Evolutionary conservation across 805 yeast genomes (phyloP).

Genomic region (Starmerella apis): DNA sequence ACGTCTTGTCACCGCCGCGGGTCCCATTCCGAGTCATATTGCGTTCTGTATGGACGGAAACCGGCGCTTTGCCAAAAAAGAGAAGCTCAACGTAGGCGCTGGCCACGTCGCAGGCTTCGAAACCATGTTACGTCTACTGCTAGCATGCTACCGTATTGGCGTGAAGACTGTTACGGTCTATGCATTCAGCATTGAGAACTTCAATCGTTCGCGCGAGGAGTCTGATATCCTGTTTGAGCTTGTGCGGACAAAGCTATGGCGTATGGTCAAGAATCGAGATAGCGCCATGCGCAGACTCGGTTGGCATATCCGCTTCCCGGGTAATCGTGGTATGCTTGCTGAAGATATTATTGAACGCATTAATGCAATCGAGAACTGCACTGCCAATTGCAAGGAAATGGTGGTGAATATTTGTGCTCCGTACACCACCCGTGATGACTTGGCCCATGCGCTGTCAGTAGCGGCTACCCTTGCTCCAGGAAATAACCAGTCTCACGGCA

Average conservation of each 20-base stretch:
- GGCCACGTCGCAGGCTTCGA: constrained; percentile 90
- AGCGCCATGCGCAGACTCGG: constrained; percentile 37
- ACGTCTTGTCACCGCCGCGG: constrained; percentile 1
- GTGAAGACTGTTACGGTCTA: constrained; percentile 78
- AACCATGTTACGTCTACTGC: constrained; percentile 55
- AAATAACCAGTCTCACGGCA: constrained; percentile 24
- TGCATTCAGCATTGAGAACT: constrained; percentile 93
- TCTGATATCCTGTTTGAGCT: constrained; percentile 46
- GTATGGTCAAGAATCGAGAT: constrained; percentile 22
- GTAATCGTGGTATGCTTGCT: constrained; percentile 60
- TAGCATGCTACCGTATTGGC: constrained; percentile 68
- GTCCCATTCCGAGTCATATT: constrained; percentile 74
- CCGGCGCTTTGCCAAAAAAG: constrained; percentile 68
- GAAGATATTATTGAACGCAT: constrained; percentile 57
- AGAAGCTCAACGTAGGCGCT: constrained; percentile 60
- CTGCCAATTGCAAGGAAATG: constrained; percentile 41
- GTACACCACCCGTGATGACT: constrained; percentile 86
- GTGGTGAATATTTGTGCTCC: constrained; percentile 61
- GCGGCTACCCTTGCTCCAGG: neutral
- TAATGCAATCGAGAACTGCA: constrained; percentile 49
- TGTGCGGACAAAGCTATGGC: constrained; percentile 28
- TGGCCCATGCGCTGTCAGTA: constrained; percentile 47
- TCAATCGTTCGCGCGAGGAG: constrained; percentile 70
- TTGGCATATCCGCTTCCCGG: constrained; percentile 67
- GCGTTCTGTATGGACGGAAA: constrained; percentile 98